These are phyloP conservation scores for Phaeosphaeriaceae sp. DNA, from an alignment of 2,329 filamentous ascomycete species.

Conservation along the genomic window DNA sequence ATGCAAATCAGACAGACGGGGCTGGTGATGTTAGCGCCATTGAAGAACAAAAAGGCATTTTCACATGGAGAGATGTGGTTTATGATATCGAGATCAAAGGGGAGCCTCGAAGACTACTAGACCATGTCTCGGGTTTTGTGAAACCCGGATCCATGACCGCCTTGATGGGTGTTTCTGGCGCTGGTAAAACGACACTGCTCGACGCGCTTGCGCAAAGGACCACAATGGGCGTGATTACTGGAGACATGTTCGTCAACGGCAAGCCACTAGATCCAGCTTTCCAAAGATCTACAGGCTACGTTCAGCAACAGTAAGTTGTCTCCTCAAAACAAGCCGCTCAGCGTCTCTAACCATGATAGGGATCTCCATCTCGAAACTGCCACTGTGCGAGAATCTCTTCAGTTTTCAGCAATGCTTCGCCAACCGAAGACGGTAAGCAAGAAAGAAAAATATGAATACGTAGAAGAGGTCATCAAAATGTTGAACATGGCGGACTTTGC, in stretches of 20 bases:
- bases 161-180: slow-evolving; percentile 47
- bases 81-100: slow-evolving; percentile 49
- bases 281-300: slow-evolving; percentile 49
- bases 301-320: slow-evolving; percentile 43
- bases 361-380: slow-evolving; percentile 49
- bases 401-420: slow-evolving; percentile 45
- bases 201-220: slow-evolving; percentile 45
- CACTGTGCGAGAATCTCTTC: slow-evolving; percentile 46
- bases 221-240: slow-evolving; percentile 47
- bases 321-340: not conserved
- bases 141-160: slow-evolving; percentile 60
- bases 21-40: slow-evolving; percentile 49
- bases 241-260: slow-evolving; percentile 49
- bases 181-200: slow-evolving; percentile 48
- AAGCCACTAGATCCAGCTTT: slow-evolving; percentile 43
- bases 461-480: slow-evolving; percentile 70
- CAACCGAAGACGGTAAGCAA: slow-evolving; percentile 62
- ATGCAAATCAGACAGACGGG: slow-evolving; percentile 34
- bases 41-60: slow-evolving; percentile 50
- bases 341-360: slow-evolving; percentile 11
- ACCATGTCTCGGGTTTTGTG: slow-evolving; percentile 62
- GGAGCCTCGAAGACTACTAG: slow-evolving; percentile 58
- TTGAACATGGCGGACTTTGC: slow-evolving; percentile 71
- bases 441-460: slow-evolving; percentile 65
- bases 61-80: slow-evolving; percentile 46